phyloP scores from a whole-genome alignment of 768 basidiomycete genomes.

The Pleurotus sapidus region DNA sequence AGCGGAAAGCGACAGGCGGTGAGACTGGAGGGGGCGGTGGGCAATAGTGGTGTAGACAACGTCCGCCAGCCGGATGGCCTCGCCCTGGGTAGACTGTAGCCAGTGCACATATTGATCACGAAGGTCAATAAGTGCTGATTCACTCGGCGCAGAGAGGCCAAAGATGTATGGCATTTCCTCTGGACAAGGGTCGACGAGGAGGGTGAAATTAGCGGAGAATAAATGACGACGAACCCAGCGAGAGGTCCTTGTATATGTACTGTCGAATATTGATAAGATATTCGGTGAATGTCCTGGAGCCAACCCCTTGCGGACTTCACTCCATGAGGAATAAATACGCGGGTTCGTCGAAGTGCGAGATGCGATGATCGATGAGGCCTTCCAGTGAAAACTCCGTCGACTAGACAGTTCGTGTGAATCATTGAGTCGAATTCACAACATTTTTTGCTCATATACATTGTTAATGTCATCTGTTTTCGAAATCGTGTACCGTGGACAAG shows the following conservation, averaged over 20 bases:
- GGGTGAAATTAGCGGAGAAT: not conserved
- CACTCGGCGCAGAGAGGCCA: not conserved
- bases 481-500: no score
- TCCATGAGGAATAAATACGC: not conserved
- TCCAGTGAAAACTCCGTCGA: no score
- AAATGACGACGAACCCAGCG: not conserved
- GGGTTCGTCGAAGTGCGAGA: not conserved
- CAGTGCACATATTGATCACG: not conserved
- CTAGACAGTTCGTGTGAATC: no score
- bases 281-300: no score
- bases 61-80: not conserved
- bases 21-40: not conserved
- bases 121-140: not conserved
- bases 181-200: not conserved
- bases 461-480: no score
- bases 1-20: not conserved
- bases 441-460: no score
- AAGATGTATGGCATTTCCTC: not conserved
- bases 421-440: no score
- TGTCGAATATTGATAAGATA: no score
- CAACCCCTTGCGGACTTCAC: not conserved
- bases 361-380: no score
- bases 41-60: not conserved
- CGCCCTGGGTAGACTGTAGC: not conserved
- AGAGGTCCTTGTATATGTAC: no score